A percentile compares a stretch with the other conserved stretches of the same genome.
phyloP scores from a whole-genome alignment of 306 rosid species.

The Cajanus cajan region DNA sequence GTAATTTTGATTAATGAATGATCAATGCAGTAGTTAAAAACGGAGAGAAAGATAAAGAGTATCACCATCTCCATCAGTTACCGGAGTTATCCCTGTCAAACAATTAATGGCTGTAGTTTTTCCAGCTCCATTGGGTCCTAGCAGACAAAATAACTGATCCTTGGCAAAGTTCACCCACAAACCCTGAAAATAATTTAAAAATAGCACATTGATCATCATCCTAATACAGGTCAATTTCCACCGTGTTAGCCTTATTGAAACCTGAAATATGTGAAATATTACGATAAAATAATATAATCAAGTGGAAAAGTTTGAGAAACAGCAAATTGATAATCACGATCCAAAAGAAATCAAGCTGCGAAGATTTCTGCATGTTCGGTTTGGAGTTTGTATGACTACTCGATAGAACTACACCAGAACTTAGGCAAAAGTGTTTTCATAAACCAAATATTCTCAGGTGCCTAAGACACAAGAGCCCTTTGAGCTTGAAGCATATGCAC shows the following conservation, averaged over 20 bases:
- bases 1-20: slow-evolving; percentile 3
- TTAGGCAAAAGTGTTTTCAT: background rate
- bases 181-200: slow-evolving; percentile 60
- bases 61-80: slow-evolving; percentile 84
- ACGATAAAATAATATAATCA: background rate
- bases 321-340: background rate
- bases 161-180: slow-evolving; percentile 78
- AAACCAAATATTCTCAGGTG: background rate
- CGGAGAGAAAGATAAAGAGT: background rate
- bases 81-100: slow-evolving; percentile 86
- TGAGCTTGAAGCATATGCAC: background rate
- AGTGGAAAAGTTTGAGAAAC: background rate
- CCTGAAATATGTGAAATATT: background rate
- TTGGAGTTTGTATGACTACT: background rate
- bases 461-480: background rate
- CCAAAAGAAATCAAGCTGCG: background rate
- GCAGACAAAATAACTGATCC: slow-evolving; percentile 87
- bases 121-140: slow-evolving; percentile 97
- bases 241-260: background rate
- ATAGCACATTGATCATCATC: slow-evolving; percentile 15
- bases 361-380: background rate
- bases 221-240: background rate
- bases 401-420: background rate
- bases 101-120: slow-evolving; percentile 87
- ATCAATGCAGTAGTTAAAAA: background rate